Conservation (phyloP, 73 alveolate species). For the Symbiodinium natans region DNA sequence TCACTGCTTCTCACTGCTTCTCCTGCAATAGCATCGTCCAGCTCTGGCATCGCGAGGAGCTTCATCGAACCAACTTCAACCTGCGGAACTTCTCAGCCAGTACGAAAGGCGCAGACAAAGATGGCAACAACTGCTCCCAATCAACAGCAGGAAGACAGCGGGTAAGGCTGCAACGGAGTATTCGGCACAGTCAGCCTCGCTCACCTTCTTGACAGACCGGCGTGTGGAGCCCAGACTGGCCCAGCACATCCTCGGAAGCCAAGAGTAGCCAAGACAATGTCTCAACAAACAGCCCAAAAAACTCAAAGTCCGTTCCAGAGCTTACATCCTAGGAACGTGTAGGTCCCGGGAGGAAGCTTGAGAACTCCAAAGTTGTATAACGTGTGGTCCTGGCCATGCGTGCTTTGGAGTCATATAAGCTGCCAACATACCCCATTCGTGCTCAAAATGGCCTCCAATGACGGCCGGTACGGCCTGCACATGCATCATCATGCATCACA, state of each 20-base stretch:
- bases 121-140: too few relatives aligned
- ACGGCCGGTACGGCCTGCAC: conserved; percentile 7
- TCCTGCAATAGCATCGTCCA: not conserved
- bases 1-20: too few relatives aligned
- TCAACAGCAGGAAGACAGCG: too few relatives aligned
- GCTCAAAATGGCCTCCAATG: not conserved
- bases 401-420: too few relatives aligned
- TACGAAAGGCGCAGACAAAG: too few relatives aligned
- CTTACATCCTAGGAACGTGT: not conserved
- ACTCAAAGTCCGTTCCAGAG: too few relatives aligned
- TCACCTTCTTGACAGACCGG: not conserved
- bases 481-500: too few relatives aligned
- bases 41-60: not conserved
- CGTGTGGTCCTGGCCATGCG: not conserved
- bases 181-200: not conserved
- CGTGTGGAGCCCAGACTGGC: not conserved
- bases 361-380: not conserved
- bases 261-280: too few relatives aligned
- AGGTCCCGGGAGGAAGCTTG: not conserved
- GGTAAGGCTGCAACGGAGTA: not conserved
- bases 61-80: not conserved
- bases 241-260: not conserved
- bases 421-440: too few relatives aligned
- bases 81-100: too few relatives aligned
- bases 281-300: too few relatives aligned